Evolutionary conservation across 1,139 yeast genomes (phyloP).

Genomic region (Yamadazyma aaseri): DNA sequence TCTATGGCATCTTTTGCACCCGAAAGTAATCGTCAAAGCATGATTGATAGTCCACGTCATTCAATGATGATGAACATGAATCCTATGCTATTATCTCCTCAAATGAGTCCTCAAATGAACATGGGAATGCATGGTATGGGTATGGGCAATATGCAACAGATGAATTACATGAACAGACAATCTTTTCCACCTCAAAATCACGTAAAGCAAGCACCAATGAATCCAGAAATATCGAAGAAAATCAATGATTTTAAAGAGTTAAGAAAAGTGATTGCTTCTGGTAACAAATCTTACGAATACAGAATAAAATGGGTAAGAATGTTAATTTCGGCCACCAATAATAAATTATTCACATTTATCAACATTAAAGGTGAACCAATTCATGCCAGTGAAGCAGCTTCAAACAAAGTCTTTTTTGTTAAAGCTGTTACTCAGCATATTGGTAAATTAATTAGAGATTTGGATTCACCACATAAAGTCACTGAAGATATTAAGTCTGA

Average conservation of each 20-base stretch:
- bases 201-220: conserved; percentile 10
- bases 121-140: conserved; percentile 8
- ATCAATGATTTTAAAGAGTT: conserved; percentile 37
- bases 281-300: conserved; percentile 44
- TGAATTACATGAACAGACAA: neutral
- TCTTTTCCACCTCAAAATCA: neutral
- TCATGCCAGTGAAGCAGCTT: conserved; percentile 28
- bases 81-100: conserved; percentile 8
- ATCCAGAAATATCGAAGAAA: conserved; percentile 28
- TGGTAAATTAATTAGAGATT: conserved; percentile 36
- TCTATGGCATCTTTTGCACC: neutral
- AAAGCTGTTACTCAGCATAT: conserved; percentile 44
- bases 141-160: neutral
- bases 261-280: conserved; percentile 40
- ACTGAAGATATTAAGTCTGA: conserved; percentile 26
- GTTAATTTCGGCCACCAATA: conserved; percentile 43
- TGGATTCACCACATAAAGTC: conserved; percentile 21
- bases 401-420: conserved; percentile 37
- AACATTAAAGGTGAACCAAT: conserved; percentile 46
- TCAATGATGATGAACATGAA: conserved; percentile 18
- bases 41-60: conserved; percentile 20
- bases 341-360: conserved; percentile 39
- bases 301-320: conserved; percentile 46
- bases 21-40: conserved; percentile 21
- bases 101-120: conserved; percentile 4